phyloP scores from a whole-genome alignment of 495 filamentous ascomycete species.

The Glonium stellatum region DNA sequence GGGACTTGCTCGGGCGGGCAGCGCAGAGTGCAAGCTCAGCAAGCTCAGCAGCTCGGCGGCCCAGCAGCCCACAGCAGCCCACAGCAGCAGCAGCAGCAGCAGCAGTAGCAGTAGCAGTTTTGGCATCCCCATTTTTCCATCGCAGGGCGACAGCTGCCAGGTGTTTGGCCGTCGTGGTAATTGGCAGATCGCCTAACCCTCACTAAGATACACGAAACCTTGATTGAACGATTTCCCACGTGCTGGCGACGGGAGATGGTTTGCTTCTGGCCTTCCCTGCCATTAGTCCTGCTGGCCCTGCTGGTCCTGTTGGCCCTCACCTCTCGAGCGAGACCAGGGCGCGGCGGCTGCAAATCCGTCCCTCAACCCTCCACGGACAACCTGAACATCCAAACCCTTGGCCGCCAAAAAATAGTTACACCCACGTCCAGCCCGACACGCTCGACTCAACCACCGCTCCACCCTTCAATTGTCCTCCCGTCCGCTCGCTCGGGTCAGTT shows the following conservation, averaged over 20 bases:
- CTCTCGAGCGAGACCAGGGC: conserved; percentile 3
- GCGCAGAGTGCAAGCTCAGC: no score
- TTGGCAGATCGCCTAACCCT: conserved; percentile 4
- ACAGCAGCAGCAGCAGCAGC: no score
- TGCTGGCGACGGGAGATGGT: conserved; percentile 13
- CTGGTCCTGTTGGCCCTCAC: conserved; percentile 16
- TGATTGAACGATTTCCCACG: conserved; percentile 30
- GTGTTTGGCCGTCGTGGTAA: background rate
- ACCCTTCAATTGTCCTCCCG: conserved; percentile 14
- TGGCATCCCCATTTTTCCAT: no score
- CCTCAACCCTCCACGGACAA: background rate
- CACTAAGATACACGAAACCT: conserved; percentile 26
- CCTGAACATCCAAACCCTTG: conserved; percentile 1
- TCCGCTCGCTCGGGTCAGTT: conserved; percentile 13
- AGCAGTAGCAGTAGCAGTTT: no score
- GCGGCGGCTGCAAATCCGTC: background rate
- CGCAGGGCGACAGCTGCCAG: conserved; percentile 20
- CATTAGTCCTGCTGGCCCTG: conserved; percentile 9
- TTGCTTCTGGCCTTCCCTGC: conserved; percentile 10
- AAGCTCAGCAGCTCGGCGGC: no score
- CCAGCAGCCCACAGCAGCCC: no score
- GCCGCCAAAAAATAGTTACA: conserved; percentile 5
- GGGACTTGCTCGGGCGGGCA: no score
- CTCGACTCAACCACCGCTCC: background rate
- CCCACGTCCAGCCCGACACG: conserved; percentile 12